Conservation (phyloP, 345 rosid genomes). For the Turritis glabra region DNA sequence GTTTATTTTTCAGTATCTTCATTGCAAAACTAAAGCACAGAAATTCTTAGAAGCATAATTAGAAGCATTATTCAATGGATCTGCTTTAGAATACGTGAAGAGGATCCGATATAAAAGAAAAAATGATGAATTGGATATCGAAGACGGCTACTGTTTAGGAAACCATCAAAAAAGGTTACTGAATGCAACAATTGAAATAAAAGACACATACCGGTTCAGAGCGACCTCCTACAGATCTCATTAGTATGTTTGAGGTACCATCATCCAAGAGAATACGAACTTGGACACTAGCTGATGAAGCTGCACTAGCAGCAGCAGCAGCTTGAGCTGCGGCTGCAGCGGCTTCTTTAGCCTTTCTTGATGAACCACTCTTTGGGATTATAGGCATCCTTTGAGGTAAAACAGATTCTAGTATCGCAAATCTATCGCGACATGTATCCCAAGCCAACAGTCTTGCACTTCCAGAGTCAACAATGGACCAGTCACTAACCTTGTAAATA, state of each 20-base stretch:
- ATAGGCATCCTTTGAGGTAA: conserved; percentile 82
- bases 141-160: not conserved
- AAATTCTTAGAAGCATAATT: conserved; percentile 15
- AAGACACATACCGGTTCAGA: conserved; percentile 79
- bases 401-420: conserved; percentile 86
- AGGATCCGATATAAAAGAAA: not conserved
- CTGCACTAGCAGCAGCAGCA: conserved; percentile 93
- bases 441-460: conserved; percentile 96
- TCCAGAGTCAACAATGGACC: conserved; percentile 97
- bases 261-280: conserved; percentile 98
- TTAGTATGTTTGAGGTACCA: conserved; percentile 96
- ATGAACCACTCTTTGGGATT: conserved; percentile 85
- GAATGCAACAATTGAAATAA: not conserved
- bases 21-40: conserved; percentile 7
- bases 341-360: conserved; percentile 92
- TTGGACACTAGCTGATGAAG: conserved; percentile 93
- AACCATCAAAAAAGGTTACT: not conserved
- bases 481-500: conserved; percentile 90
- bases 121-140: not conserved
- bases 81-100: conserved; percentile 7
- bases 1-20: not conserved
- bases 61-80: conserved; percentile 8
- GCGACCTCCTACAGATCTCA: conserved; percentile 91
- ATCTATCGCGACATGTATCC: conserved; percentile 95
- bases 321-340: conserved; percentile 99